These are phyloP conservation scores for Cyathus striatus DNA, from an alignment of 768 basidiomycete species.

Conservation along the genomic window DNA sequence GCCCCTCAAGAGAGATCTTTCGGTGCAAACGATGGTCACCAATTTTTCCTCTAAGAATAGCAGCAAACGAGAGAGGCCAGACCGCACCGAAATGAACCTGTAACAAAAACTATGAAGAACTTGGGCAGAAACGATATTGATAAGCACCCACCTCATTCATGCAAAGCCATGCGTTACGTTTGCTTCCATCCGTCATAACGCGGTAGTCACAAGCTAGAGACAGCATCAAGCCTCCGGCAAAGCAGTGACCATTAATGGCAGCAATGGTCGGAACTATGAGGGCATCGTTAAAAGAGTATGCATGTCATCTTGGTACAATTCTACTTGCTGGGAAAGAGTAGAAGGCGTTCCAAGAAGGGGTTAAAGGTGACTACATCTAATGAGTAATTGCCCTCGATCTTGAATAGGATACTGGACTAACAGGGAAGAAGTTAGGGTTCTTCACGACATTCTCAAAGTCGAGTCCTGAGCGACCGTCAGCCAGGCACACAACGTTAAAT, in stretches of 20 bases:
- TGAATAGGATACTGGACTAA: conserved; percentile 38
- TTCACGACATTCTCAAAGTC: conserved; percentile 48
- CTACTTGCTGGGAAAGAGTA: conserved; percentile 71
- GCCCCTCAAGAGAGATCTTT: conserved; percentile 75
- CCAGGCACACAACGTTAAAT: background rate
- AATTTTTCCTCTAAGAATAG: conserved; percentile 61
- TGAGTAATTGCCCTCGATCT: too few species aligned
- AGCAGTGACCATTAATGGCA: conserved; percentile 82
- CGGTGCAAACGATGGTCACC: conserved; percentile 53
- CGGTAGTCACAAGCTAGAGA: conserved; percentile 84
- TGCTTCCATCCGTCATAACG: conserved; percentile 79
- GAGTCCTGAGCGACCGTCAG: conserved; percentile 39
- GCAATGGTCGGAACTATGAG: conserved; percentile 70
- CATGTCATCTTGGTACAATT: background rate
- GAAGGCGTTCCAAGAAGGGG: conserved; percentile 60
- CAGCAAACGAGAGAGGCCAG: conserved; percentile 69
- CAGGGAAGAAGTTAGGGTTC: conserved; percentile 61
- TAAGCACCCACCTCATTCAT: conserved; percentile 77
- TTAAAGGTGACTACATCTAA: conserved; percentile 58
- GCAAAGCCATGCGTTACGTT: conserved; percentile 76
- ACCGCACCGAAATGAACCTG: conserved; percentile 81
- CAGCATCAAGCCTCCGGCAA: conserved; percentile 79
- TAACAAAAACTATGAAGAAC: background rate
- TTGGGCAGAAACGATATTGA: background rate
- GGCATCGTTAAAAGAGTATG: conserved; percentile 1